A percentile compares a stretch with the other conserved stretches of the same genome.
Conservation (phyloP, 352 stramenopile genomes). For the Globisporangium lucens region DNA sequence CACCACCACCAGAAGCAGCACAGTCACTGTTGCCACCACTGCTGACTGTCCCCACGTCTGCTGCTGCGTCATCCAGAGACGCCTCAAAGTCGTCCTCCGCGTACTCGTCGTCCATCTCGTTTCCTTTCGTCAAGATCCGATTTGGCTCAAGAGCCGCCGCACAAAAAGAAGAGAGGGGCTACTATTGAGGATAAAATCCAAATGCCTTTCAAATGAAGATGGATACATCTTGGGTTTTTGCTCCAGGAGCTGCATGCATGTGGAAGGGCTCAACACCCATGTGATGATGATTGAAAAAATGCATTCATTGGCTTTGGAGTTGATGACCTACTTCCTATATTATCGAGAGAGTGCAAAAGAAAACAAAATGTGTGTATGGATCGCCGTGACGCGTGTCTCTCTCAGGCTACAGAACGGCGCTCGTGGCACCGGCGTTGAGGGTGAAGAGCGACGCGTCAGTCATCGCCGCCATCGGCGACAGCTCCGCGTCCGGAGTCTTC, state of each 20-base stretch:
- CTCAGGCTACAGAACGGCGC: not conserved
- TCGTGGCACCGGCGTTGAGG: not conserved
- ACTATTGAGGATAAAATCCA: not conserved
- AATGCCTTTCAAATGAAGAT: not conserved
- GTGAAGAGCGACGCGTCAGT: not conserved
- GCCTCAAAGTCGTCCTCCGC: constrained; percentile 27
- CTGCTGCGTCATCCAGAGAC: constrained; percentile 5
- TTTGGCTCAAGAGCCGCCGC: not conserved
- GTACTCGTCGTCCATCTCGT: constrained; percentile 18
- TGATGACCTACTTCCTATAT: not conserved
- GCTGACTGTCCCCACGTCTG: not conserved
- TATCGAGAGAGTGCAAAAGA: not conserved
- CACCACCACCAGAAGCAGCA: not conserved
- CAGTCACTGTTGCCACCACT: not conserved
- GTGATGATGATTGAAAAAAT: not conserved
- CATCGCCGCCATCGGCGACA: constrained; percentile 1
- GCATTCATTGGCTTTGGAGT: not conserved
- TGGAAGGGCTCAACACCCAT: not conserved
- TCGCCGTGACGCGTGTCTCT: not conserved
- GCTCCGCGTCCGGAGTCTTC: constrained; percentile 22
- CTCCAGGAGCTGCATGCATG: not conserved
- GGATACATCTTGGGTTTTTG: not conserved
- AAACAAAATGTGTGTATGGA: not conserved
- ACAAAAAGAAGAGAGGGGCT: not conserved
- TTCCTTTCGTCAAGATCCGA: not conserved